These are phyloP conservation scores for Corynespora cassiicola DNA, from an alignment of 2,329 filamentous ascomycete genomes.

Conservation along the genomic window DNA sequence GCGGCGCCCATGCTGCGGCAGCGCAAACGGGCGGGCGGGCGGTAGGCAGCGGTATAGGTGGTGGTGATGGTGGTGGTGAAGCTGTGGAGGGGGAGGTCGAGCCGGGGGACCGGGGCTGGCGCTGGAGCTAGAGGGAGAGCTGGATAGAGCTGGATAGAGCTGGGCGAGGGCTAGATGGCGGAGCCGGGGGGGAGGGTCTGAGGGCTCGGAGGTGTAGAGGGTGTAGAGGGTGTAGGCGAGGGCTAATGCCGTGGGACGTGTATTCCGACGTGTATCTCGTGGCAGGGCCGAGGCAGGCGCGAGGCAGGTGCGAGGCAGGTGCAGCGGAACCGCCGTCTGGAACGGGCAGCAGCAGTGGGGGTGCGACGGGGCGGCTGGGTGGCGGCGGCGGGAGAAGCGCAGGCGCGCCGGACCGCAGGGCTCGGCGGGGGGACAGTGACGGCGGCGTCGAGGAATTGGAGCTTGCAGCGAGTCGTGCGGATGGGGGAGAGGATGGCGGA, in stretches of 20 bases:
- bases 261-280: slow-evolving; percentile 20
- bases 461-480: too few relatives aligned
- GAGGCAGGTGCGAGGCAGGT: slow-evolving; percentile 4
- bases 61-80: not conserved
- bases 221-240: not conserved
- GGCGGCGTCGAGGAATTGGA: not conserved
- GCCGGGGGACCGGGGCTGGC: not conserved
- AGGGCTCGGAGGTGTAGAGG: slow-evolving; percentile 4
- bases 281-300: not conserved
- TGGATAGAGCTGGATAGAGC: slow-evolving; percentile 5
- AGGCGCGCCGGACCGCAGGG: not conserved
- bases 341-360: slow-evolving; percentile 18
- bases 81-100: not conserved
- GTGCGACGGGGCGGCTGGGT: slow-evolving; percentile 11
- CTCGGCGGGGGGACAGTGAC: not conserved
- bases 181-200: not conserved
- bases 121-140: not conserved
- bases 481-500: slow-evolving; percentile 10
- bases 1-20: slow-evolving; percentile 42
- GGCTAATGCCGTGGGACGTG: slow-evolving; percentile 28
- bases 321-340: slow-evolving; percentile 13
- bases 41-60: slow-evolving; percentile 10
- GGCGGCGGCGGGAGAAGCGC: slow-evolving; percentile 10
- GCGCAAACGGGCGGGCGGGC: slow-evolving; percentile 11
- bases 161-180: slow-evolving; percentile 7